Evolutionary conservation across 2,329 filamentous ascomycete species (phyloP), one percentile per base, ranked within the genome.

Genomic region (Calonectria pseudoturangicola): DNA sequence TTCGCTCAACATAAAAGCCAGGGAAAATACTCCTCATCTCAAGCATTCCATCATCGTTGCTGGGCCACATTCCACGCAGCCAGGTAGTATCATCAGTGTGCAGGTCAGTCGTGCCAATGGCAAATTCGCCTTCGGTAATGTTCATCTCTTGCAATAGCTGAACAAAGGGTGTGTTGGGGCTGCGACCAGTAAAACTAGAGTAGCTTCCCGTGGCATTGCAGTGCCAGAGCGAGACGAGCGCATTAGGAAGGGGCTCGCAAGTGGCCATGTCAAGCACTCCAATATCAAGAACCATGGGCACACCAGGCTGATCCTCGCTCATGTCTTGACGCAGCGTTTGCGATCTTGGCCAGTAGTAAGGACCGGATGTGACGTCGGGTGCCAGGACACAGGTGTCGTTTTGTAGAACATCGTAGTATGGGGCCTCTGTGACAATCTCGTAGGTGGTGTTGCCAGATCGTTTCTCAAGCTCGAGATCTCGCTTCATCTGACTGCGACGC

Each of bases 21-120:
- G 66, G 66, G 56, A 69, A 69, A 25, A 69, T 16, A n/a, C 56
- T 64, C 25, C 54, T 69, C 66, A 69, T 69, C 45, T 69, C 66
- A 21, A 69, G 66, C 27, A 69, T 51, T 18, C 66, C 66, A 4
- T 69, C 45, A 21, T 48, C 56, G 27, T 69, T 63, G 18, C 45
- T 63, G 6, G 66, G 66, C 66, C 66, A 69, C 66, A 69, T 69
- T 21, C 66, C 66, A 36, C 66, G 66, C n/a, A 69, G 66, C 30
- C 45, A 69, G 27, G 66, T 69, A 27, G 66, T 69, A 15, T 69
- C 66, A 13, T 69, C 66, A 2, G 66, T 69, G 47, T 69, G 48
- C 36, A 56, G 18, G 18, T 60, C 54, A 4, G 54, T 60, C 2
- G n/a, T 41, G 10, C 54, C 54, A 9, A 60, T 60, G 12, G 12